These are phyloP conservation scores for Penstemon barbatus DNA, from an alignment of 257 asterid genomes.

Conservation along the genomic window DNA sequence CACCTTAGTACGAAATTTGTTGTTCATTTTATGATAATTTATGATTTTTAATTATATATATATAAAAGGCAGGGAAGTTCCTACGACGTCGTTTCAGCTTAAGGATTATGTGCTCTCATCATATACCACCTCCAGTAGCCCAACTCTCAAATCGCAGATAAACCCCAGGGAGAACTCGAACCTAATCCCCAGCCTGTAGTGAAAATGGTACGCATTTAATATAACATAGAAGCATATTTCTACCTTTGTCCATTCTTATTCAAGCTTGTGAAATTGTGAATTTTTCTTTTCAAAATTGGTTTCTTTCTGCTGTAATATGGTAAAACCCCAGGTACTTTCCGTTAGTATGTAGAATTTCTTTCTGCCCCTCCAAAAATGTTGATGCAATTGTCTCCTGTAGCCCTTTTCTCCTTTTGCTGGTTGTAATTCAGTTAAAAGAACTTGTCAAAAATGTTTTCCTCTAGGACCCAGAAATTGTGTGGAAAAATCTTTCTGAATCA, in stretches of 20 bases:
- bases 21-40: too few relatives aligned
- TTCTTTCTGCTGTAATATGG: conserved; percentile 31
- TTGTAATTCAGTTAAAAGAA: conserved; percentile 31
- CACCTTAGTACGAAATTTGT: too few relatives aligned
- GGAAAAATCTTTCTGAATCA: conserved; percentile 24
- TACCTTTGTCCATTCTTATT: neutral
- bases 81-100: too few relatives aligned
- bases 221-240: neutral
- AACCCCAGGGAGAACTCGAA: neutral
- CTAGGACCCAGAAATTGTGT: conserved; percentile 16
- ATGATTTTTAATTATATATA: too few relatives aligned
- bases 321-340: conserved; percentile 45
- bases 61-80: too few relatives aligned
- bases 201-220: neutral
- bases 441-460: conserved; percentile 24
- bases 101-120: too few relatives aligned
- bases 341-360: conserved; percentile 43
- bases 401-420: conserved; percentile 39
- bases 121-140: too few relatives aligned
- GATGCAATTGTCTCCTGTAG: conserved; percentile 38
- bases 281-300: neutral
- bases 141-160: neutral
- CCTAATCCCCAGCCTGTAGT: neutral
- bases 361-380: conserved; percentile 43
- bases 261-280: neutral